Evolutionary conservation across 1,284 basidiomycete species (phyloP), one percentile per base, ranked within the genome.

Genomic region (Lentinus polychrous): DNA sequence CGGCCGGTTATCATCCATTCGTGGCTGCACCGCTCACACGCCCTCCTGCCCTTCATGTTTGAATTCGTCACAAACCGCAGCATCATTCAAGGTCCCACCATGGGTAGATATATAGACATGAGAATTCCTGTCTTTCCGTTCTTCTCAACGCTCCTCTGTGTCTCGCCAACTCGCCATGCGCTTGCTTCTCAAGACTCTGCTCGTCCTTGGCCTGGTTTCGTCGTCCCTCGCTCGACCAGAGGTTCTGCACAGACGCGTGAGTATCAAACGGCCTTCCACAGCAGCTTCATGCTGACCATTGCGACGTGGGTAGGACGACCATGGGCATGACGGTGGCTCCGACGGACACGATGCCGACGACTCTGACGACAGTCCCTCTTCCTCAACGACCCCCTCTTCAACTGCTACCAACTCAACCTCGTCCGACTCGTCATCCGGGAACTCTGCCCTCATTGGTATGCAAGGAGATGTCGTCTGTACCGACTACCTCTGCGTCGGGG

Each of bases 361-460:
- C 36, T 5, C 17, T 10, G 5, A 44, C 24, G 14, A 14, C 20
- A 46, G 35, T 37, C 11, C 37, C 2, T 45, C 34, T 10, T 23
- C 38, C n/a, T n/a, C n/a, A n/a, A n/a, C n/a, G 8, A 12, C 42
- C 2, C 31, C 33, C 17, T 3, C 47, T 8, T 17, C 46, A 3
- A 15, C 36, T 32, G 40, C 42, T 4, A 15, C 43, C 14, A 43
- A 11, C 17, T 46, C 49, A 15, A 50, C 49, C 12, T 8, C 42
- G 14, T 24, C 51, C 2, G 27, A 10, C 10, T 4, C 27, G 10
- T 27, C 27, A 10, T 27, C 10, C 27, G 35, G 42, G 31, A 44
- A 35, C 41, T 49, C 51, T 12, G 36, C 44, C 2, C 34, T 52
- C 12, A 34, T 52, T 15, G 51, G 51, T 6, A 49, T 52, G 51